Evolutionary conservation across 1,139 yeast species (phyloP), one percentile per base, ranked within the genome.

Genomic region (Pichiaceae sp.): DNA sequence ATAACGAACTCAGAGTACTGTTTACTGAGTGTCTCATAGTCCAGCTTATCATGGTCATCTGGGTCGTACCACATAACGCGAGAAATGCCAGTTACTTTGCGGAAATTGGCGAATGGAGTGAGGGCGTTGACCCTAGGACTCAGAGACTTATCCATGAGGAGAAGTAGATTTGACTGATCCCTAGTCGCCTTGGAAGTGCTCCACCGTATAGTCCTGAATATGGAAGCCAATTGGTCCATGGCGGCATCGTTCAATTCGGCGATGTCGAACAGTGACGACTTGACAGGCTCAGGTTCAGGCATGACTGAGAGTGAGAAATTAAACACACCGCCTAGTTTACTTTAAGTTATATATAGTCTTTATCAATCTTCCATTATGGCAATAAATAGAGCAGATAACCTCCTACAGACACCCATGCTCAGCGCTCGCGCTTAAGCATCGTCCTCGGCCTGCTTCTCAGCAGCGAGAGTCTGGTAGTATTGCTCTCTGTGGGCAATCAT

Each of bases 401-500:
- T 11, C 24, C 7, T 21, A 7, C 24, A 7, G 24, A 7, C n/a
- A n/a, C n/a, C n/a, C n/a, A n/a, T n/a, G n/a, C n/a, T n/a, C 11
- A 21, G 24, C 24, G 24, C 28, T 11, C 14, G 12, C n/a, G 29
- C 18, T 41, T 42, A 50, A 34, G 46, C 45, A 19, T 44, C 67
- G 44, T 75, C 83, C 59, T 77, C 86, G 51, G 74, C 73, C 59
- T 75, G 79, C 68, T 80, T 75, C 70, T 82, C 80, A 53, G 77
- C 77, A 42, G 80, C 76, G 57, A 80, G 64, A 52, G 75, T 70
- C 48, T 84, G 80, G 64, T 89, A 89, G 75, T 77, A 86, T 44
- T 77, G 79, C 62, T 89, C 96, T 72, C 96, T 84, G 59, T 67
- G 72, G 49, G 70, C 71, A 44, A 85, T 80, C 48, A 70, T 52